phyloP scores from a whole-genome alignment of 1,139 yeast genomes.

The Groenewaldozyma auringiensis region DNA sequence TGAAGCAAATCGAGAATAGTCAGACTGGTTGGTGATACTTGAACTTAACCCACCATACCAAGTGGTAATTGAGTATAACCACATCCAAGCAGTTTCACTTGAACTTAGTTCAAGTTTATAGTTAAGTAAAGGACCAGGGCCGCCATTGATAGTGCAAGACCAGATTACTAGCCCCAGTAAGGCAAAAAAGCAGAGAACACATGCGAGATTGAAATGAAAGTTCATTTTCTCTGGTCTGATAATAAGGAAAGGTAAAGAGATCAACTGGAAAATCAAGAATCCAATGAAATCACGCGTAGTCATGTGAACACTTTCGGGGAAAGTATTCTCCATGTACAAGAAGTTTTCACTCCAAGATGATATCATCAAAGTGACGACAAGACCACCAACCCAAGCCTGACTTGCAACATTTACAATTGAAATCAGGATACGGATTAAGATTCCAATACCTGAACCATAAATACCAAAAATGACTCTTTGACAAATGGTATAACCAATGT shows the following conservation, averaged over 20 bases:
- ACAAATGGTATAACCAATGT: slow-evolving; percentile 26
- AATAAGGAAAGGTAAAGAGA: slow-evolving; percentile 23
- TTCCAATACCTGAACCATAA: slow-evolving; percentile 23
- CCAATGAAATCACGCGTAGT: slow-evolving; percentile 28
- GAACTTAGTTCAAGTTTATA: slow-evolving; percentile 10
- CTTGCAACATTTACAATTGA: slow-evolving; percentile 28
- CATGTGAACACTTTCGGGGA: slow-evolving; percentile 28
- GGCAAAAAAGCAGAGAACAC: slow-evolving; percentile 15
- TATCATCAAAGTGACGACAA: slow-evolving; percentile 18
- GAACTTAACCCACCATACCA: slow-evolving; percentile 20
- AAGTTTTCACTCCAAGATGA: slow-evolving; percentile 12
- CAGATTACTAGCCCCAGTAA: slow-evolving; percentile 19
- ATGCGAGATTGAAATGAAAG: slow-evolving; percentile 16
- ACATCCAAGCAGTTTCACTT: slow-evolving; percentile 19
- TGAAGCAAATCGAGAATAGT: slow-evolving; percentile 36
- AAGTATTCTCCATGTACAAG: slow-evolving; percentile 26
- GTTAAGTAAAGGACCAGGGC: slow-evolving; percentile 21
- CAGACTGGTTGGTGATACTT: slow-evolving; percentile 37
- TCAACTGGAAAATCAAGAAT: slow-evolving; percentile 26
- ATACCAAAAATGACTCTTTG: slow-evolving; percentile 27
- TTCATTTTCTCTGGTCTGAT: slow-evolving; percentile 26
- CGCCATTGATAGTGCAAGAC: slow-evolving; percentile 19
- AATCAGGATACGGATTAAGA: slow-evolving; percentile 21
- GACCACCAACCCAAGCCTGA: slow-evolving; percentile 27
- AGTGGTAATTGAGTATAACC: slow-evolving; percentile 21